Conservation (phyloP, 805 yeast genomes). For the Starmerella etchellsii region DNA sequence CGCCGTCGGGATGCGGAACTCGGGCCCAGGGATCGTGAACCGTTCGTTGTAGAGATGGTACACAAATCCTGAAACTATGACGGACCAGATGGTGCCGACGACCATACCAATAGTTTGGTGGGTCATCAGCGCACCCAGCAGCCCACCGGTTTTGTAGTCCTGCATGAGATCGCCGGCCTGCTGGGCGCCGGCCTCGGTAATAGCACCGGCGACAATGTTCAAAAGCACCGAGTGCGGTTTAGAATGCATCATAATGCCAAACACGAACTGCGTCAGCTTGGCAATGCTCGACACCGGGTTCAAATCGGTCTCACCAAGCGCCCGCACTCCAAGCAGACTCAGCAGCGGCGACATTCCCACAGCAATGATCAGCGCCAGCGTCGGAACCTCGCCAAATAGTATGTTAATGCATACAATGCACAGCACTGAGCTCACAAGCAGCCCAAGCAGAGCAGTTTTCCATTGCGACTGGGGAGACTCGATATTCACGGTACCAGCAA, state of each 20-base stretch:
- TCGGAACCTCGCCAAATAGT: conserved; percentile 58
- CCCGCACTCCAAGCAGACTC: conserved; percentile 80
- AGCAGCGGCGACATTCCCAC: conserved; percentile 62
- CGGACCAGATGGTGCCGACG: conserved; percentile 77
- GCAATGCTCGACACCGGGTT: conserved; percentile 97
- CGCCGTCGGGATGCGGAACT: conserved; percentile 87
- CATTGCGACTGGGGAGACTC: conserved; percentile 8
- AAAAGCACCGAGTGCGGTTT: conserved; percentile 74
- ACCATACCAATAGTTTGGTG: conserved; percentile 88
- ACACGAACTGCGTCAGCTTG: conserved; percentile 75
- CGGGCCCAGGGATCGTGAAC: conserved; percentile 70
- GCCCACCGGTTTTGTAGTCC: conserved; percentile 86
- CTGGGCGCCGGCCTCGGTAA: conserved; percentile 97
- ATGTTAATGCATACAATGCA: conserved; percentile 53
- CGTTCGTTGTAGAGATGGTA: conserved; percentile 69
- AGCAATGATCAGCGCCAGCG: conserved; percentile 56
- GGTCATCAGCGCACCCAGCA: conserved; percentile 80
- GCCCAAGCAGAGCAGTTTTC: conserved; percentile 35
- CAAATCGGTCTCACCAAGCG: conserved; percentile 90
- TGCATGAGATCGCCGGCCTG: conserved; percentile 98
- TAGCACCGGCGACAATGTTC: conserved; percentile 88
- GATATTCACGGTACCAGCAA: not conserved
- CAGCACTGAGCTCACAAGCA: conserved; percentile 48
- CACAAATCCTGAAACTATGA: conserved; percentile 64
- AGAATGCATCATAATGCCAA: conserved; percentile 68